Base-by-base conservation (phyloP, 78 protist genomes). In the Cavenderia fasciculata region DNA sequence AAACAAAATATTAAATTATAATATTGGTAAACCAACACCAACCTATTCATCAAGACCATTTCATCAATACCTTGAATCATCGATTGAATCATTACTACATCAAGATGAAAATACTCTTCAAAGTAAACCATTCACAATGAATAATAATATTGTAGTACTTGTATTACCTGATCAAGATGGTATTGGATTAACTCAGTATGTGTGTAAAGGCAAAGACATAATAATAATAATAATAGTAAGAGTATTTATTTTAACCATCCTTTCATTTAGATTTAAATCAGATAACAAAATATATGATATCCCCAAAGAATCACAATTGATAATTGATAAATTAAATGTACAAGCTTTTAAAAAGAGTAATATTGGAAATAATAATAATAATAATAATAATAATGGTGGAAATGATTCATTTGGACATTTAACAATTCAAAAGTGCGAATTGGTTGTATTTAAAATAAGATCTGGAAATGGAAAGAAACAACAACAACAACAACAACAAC, bases 101-200 rank as follows among this genome's bases (percentile, higher is more conserved):
- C 31, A 44, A 44, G 1, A 65, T 65, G 34, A 5, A 41, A 65
- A 34, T 25, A 65, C 4, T 29, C 4, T 19, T 33, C 44, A 43
- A 68, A 68, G 29, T 34, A 21, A 68, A 44, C n/a, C 29, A 29
- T 11, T 44, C 29, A 44, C 23, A 40, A 38, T 38, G 25, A 71
- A 51, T 56, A 63, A 41, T 2, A 38, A 63, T 49, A 57, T 61
- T 23, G 2, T 77, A 1, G 12, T 77, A 4, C 4, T 77, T 18
- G 12, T 77, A 25, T 25, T 63, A 51, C 75, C 65, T 8, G 16
- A 56, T 34, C 87, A 77, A 61, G 47, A 77, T 33, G 68, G 44
- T 38, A n/a, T 63, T 7, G 73, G 47, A 36, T 25, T 41, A 44
- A 47, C 46, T 46, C 33, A 59, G 25, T 62, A 63, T 16, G 68